Base-by-base conservation (phyloP, 768 basidiomycete genomes). In the Boletus rubropictus region DNA sequence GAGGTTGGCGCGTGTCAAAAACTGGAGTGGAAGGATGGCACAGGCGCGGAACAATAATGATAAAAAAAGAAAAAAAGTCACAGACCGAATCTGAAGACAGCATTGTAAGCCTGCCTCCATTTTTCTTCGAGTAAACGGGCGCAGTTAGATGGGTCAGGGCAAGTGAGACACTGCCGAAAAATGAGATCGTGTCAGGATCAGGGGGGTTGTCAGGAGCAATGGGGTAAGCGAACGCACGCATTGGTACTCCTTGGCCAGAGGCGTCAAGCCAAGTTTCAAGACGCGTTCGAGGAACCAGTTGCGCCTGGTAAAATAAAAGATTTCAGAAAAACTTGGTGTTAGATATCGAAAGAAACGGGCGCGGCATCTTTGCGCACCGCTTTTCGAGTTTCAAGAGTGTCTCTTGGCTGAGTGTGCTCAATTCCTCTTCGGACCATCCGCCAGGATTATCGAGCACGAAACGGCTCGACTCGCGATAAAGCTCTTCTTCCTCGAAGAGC, bases 271-370 rank as follows among this genome's bases (percentile, higher is more conserved):
- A 9, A 97, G 80, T 63, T 96, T 96, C 52, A 96, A 74, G 14
- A 97, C 86, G 17, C 94, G 81, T 63, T 97, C 94, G 17, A 96
- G 77, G 69, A 96, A 96, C 93, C 93, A 96, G 44, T 84, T 94
- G 48, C 94, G 79, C 29, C 91, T 90, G 54, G 25, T 3, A 8
- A 29, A 14, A 3, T 5, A 6, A 12, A 11, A 21, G 3, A n/a
- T 5, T 2, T n/a, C n/a, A n/a, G n/a, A n/a, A n/a, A n/a, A n/a
- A n/a, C n/a, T 17, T 18, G n/a, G 21, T 29, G 46, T 48, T 20
- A 29, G 34, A 24, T 2, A 25, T 31, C 27, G 14, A 9, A 25
- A 18, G 10, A 12, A 29, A 6, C 4, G 1, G 35, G 12, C 11
- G 12, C 0, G 12, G 18, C 7, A 9, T 9, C 3, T 27, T 5